These are phyloP conservation scores for Trypanosoma caninum DNA, from an alignment of 208 protist genomes.

Conservation along the genomic window DNA sequence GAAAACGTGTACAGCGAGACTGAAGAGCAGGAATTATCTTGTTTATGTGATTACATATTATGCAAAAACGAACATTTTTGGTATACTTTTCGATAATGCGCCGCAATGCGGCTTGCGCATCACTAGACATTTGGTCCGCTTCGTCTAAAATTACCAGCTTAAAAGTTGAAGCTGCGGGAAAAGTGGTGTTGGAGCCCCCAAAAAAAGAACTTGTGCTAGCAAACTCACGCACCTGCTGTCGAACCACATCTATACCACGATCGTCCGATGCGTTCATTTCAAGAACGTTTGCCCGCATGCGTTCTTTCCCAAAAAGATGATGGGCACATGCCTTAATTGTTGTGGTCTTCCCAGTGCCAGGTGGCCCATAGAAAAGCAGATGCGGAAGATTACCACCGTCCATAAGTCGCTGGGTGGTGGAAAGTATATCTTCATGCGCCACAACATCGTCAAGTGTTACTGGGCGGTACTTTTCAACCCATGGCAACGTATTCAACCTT, in stretches of 20 bases:
- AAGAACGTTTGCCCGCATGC: constrained; percentile 82
- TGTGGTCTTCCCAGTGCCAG: constrained; percentile 91
- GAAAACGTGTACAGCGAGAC: constrained; percentile 98
- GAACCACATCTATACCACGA: constrained; percentile 98
- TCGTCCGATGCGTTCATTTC: constrained; percentile 99
- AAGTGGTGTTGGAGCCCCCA: constrained; percentile 23
- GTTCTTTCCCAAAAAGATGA: constrained; percentile 94
- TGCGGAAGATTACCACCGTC: constrained; percentile 94
- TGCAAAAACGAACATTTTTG: constrained; percentile 96
- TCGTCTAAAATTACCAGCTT: constrained; percentile 99
- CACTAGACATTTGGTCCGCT: constrained; percentile 98
- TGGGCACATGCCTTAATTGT: constrained; percentile 86
- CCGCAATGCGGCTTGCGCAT: constrained; percentile 97
- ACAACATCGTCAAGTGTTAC: constrained; percentile 86
- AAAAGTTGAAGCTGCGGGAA: constrained; percentile 36
- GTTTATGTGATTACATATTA: constrained; percentile 99
- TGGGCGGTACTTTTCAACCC: constrained; percentile 97
- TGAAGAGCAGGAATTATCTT: constrained; percentile 95
- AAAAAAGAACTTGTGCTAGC: constrained; percentile 96
- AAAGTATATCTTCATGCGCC: constrained; percentile 91
- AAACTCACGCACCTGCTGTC: constrained; percentile 98
- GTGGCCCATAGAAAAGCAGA: constrained; percentile 98
- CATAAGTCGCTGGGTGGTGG: constrained; percentile 91
- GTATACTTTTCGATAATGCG: constrained; percentile 99
- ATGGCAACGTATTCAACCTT: constrained; percentile 52